These are phyloP conservation scores for Suillus decipiens DNA, from an alignment of 768 basidiomycete genomes.

Conservation along the genomic window DNA sequence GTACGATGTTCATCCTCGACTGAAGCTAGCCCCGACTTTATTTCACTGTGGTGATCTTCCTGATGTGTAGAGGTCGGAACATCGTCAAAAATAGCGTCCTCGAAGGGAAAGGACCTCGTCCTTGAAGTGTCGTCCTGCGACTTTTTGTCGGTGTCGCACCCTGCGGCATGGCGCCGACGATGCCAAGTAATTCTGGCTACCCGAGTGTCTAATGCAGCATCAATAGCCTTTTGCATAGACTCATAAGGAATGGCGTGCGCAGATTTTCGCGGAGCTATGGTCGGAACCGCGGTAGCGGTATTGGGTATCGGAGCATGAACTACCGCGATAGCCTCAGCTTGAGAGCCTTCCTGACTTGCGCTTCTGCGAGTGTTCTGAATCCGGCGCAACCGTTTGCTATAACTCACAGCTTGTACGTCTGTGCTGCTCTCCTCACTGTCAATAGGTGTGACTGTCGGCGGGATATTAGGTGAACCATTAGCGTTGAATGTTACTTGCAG, in stretches of 20 bases:
- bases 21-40: neutral
- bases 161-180: neutral
- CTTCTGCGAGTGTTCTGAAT: neutral
- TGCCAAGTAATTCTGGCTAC: constrained; percentile 5
- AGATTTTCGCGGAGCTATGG: neutral
- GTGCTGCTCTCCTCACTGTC: neutral
- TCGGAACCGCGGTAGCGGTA: neutral
- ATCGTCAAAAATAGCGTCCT: neutral
- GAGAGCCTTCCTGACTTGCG: neutral
- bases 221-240: neutral
- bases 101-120: neutral
- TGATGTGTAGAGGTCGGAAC: neutral
- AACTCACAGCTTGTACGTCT: neutral
- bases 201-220: constrained; percentile 11
- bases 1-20: neutral
- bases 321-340: no score
- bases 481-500: constrained; percentile 1
- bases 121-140: neutral
- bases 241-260: neutral
- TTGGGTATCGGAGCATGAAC: neutral
- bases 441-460: neutral
- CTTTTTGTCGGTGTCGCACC: neutral
- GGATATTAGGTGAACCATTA: neutral
- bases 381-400: neutral
- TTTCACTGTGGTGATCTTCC: neutral